Percentiles rank a stretch among this genome's conserved stretches.
Conservation (phyloP, 1,139 yeast species). For the Geotrichum restrictum region DNA sequence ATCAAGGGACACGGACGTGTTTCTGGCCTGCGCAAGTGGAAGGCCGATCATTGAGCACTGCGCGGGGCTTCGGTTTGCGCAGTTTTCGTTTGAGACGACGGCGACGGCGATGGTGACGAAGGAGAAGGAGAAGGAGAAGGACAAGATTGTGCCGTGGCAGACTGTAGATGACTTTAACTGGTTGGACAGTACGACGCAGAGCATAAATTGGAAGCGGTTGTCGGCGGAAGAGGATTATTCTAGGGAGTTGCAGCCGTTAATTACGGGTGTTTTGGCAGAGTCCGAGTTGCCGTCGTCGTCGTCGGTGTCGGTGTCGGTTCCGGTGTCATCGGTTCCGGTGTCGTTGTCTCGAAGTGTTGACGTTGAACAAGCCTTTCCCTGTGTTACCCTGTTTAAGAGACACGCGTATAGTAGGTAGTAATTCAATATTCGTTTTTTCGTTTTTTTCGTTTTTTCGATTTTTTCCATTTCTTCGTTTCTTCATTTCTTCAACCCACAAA, state of each 20-base stretch:
- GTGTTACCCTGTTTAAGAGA: conserved; percentile 1
- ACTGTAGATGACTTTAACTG: conserved; percentile 22
- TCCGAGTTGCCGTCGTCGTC: background rate
- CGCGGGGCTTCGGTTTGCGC: conserved; percentile 14
- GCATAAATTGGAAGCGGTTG: conserved; percentile 14
- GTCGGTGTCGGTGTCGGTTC: too few species aligned
- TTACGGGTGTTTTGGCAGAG: background rate
- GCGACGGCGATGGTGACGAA: too few species aligned
- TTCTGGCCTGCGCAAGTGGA: conserved; percentile 14
- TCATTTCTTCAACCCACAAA: background rate
- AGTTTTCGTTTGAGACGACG: background rate
- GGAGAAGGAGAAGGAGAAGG: too few species aligned
- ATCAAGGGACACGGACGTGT: conserved; percentile 9
- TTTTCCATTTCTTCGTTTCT: too few species aligned
- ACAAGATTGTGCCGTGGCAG: conserved; percentile 8
- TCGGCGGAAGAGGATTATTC: background rate
- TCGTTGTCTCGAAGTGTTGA: background rate
- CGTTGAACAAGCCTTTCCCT: background rate
- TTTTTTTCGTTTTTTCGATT: background rate
- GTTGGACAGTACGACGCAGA: conserved; percentile 12
- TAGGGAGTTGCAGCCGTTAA: background rate
- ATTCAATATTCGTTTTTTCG: background rate
- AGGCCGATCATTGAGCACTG: conserved; percentile 21
- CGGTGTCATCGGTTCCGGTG: background rate
- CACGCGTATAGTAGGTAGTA: too few species aligned